Percentiles rank a stretch among this genome's conserved stretches.
phyloP scores from a whole-genome alignment of 139 green algal genomes.

The Tetradesmus obliquus region DNA sequence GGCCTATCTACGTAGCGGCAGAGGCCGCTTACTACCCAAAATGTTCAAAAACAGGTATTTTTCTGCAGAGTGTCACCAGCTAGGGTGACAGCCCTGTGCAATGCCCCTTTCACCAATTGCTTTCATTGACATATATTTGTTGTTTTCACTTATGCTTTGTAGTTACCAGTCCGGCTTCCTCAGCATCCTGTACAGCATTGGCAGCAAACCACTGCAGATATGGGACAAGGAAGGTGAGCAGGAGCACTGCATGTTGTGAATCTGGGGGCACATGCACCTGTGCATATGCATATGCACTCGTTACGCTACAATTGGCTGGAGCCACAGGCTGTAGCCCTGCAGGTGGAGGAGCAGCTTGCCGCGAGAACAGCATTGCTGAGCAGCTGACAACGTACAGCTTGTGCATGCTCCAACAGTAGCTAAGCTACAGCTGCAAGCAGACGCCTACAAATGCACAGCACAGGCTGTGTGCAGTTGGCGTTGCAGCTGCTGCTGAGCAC shows the following conservation, averaged over 20 bases:
- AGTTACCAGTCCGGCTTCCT: constrained; percentile 94
- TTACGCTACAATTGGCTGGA: no score
- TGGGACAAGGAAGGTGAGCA: constrained; percentile 92
- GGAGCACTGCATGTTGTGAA: not conserved
- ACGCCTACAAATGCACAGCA: not conserved
- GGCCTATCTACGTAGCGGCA: not conserved
- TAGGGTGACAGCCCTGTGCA: not conserved
- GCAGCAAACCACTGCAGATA: constrained; percentile 95
- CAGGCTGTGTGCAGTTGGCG: not conserved
- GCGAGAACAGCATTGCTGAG: not conserved
- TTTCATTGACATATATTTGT: no score
- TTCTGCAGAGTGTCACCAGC: not conserved
- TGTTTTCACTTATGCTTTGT: not conserved
- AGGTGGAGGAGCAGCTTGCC: not conserved
- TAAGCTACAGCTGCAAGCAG: no score
- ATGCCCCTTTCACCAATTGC: no score
- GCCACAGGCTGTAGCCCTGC: no score
- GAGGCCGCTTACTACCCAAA: not conserved
- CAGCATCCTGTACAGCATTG: constrained; percentile 96
- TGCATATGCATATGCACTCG: not conserved
- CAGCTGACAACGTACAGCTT: no score
- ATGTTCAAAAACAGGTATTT: constrained; percentile 26
- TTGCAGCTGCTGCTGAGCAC: not conserved
- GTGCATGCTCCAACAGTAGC: no score
- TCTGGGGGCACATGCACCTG: not conserved